These are phyloP conservation scores for Pythium vanterpoolii DNA, from an alignment of 352 stramenopile genomes.

Conservation along the genomic window DNA sequence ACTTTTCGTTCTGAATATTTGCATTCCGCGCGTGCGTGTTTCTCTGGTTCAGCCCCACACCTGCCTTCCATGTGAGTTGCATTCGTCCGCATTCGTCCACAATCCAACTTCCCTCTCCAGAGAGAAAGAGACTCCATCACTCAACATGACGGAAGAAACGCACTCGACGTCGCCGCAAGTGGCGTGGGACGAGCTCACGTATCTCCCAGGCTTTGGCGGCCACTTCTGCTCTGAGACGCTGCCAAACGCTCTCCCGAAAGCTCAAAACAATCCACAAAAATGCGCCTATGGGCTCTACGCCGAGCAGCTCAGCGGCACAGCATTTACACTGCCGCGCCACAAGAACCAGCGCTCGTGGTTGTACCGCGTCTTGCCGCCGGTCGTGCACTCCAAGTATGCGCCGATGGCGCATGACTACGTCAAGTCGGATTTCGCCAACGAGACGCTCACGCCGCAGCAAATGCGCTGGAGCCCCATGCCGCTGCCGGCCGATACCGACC, in stretches of 20 bases:
- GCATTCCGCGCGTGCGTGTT: too few species aligned
- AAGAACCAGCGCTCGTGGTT: conserved; percentile 91
- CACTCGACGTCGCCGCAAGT: conserved; percentile 25
- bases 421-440: conserved; percentile 64
- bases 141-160: conserved; percentile 3
- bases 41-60: too few species aligned
- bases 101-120: not conserved
- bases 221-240: conserved; percentile 93
- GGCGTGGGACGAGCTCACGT: conserved; percentile 68
- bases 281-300: conserved; percentile 92
- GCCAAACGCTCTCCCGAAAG: conserved; percentile 84
- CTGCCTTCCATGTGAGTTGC: not conserved
- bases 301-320: conserved; percentile 95
- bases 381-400: conserved; percentile 77
- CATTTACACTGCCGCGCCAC: conserved; percentile 93
- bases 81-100: conserved; percentile 5
- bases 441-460: conserved; percentile 86
- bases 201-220: conserved; percentile 92
- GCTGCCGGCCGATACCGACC: conserved; percentile 42
- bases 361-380: conserved; percentile 90
- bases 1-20: too few species aligned
- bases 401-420: conserved; percentile 42
- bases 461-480: conserved; percentile 91
- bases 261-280: conserved; percentile 94
- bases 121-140: not conserved